Evolutionary conservation across 306 rosid genomes (phyloP), one percentile per base, ranked within the genome.

Genomic region (Mucuna pruriens): DNA sequence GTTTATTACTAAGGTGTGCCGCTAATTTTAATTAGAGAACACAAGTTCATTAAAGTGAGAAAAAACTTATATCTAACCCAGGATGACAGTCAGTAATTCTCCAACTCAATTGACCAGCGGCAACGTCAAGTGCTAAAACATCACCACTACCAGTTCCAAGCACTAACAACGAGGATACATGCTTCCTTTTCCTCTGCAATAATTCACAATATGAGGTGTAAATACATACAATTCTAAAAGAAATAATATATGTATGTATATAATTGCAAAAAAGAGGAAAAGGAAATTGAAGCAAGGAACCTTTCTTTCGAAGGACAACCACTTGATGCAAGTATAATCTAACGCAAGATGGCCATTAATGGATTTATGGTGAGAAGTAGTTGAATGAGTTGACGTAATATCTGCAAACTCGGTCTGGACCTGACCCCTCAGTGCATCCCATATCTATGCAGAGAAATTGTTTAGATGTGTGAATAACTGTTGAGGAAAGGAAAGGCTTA

Each of bases 131-230:
- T 49, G 98, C 98, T 71, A 95, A 78, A 65, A 95, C 87, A 78
- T 95, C 97, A 36, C 98, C 99, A 34, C 97, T 85, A 54, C 97
- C 99, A 2, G 97, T 95, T 85, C 99, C 99, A 73, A 93, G 83
- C 84, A 95, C 80, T 74, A 95, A 83, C 80, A 95, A 81, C 6
- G 97, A 91, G 48, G 88, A 77, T 0, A 68, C 82, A 20, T 87
- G 91, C 86, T 93, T 93, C 90, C 98, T 90, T 86, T 95, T 95
- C 86, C 57, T 91, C 97, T 89, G 83, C 72, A 87, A 80, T 1
- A 78, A 74, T 82, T 46, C 54, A 52, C 58, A 31, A 19, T 49
- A 78, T 45, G 66, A 82, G 73, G 39, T 20, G 23, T 48, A 13
- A 57, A 63, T 25, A 31, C 31, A 31, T 17, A 54, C 9, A n/a